Evolutionary conservation across 148 eudicot genomes (phyloP), one percentile per base, ranked within the genome.

Genomic region (Rhododendron henanense): DNA sequence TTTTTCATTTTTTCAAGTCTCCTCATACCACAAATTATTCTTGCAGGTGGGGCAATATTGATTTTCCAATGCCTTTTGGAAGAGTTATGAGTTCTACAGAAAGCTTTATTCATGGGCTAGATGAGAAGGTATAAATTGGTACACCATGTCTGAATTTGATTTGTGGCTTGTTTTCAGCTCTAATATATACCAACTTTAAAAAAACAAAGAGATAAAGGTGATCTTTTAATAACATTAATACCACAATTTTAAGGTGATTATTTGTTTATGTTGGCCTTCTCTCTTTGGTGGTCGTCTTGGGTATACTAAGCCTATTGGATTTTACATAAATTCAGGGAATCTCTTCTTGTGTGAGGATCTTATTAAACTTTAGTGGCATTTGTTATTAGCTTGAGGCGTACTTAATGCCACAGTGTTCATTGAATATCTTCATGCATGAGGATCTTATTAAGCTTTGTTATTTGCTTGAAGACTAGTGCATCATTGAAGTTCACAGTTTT

Each of bases 41-140:
- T 84, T 81, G 85, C 89, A 91, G 99, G 84, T 97, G 99, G 99
- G 98, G 98, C 81, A 88, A 88, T 86, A 86, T 97, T 83, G 98
- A 97, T 85, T 97, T 97, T 82, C 99, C 99, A n/a, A 69, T 94
- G 94, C 99, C 99, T 59, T 97, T 97, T 85, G 99, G 99, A 91
- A 94, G 99, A 90, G 98, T 94, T 83, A 95, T 97, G 98, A 97
- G 96, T 88, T 85, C 98, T 73, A 93, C 98, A 5, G 99, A 97
- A 86, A 92, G 92, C 89, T 95, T 95, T 89, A 90, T 97, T 83
- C 98, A 97, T 61, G 92, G 95, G 82, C 94, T 97, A 82, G 99
- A 97, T 85, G 99, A 97, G 85, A 97, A 97, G 99, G 99, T 97
- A 91, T 59, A 21, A 35, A 31, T 85, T 39, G 65, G 2, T 84